Evolutionary conservation across 2,329 filamentous ascomycete species (phyloP).

Genomic region (Macrophomina pseudophaseolina): DNA sequence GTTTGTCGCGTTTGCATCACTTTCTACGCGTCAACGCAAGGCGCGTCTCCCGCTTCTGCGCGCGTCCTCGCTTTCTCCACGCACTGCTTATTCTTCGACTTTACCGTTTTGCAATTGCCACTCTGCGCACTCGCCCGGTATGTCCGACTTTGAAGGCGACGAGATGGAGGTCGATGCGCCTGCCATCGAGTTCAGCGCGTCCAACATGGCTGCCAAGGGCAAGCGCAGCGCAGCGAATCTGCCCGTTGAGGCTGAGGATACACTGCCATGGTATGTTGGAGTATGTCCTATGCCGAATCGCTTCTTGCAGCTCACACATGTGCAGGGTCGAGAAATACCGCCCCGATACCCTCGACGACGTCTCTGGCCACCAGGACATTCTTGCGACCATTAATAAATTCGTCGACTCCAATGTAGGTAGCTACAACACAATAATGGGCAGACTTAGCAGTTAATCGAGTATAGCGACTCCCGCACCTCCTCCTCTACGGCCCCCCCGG

Average conservation of each 20-base stretch:
- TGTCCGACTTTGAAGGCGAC: slow-evolving; percentile 67
- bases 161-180: slow-evolving; percentile 71
- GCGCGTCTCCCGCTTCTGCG: slow-evolving; percentile 23
- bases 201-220: slow-evolving; percentile 74
- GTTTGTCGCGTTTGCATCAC: slow-evolving; percentile 41
- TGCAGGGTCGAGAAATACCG: slow-evolving; percentile 94
- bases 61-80: slow-evolving; percentile 29
- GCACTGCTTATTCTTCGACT: not conserved
- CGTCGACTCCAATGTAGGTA: slow-evolving; percentile 78
- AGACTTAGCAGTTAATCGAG: not conserved
- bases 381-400: slow-evolving; percentile 98
- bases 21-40: slow-evolving; percentile 32
- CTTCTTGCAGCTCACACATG: not conserved
- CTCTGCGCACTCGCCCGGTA: slow-evolving; percentile 35
- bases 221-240: slow-evolving; percentile 92
- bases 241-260: slow-evolving; percentile 91
- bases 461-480: slow-evolving; percentile 86
- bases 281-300: not conserved
- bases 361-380: slow-evolving; percentile 96
- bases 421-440: not conserved
- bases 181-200: slow-evolving; percentile 72
- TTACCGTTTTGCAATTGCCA: not conserved
- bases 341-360: slow-evolving; percentile 84
- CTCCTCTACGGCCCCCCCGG: slow-evolving; percentile 96
- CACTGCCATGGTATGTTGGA: slow-evolving; percentile 77